These are phyloP conservation scores for Colletotrichum plurivorum DNA, from an alignment of 2,329 filamentous ascomycete genomes.

Conservation along the genomic window DNA sequence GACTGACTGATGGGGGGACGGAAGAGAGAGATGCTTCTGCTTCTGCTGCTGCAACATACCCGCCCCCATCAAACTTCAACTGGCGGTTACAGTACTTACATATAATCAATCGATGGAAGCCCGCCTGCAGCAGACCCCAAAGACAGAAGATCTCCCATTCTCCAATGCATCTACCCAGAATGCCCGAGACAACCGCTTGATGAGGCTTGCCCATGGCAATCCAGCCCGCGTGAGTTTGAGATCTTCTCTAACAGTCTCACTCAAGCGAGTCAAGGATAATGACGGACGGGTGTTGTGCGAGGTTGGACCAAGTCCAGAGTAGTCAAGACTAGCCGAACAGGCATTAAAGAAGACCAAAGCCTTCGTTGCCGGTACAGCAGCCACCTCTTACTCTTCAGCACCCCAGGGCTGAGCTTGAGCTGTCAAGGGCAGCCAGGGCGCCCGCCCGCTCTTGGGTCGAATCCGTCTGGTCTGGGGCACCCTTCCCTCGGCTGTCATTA, in stretches of 20 bases:
- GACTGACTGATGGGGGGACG: not conserved
- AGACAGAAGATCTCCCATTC: slow-evolving; percentile 16
- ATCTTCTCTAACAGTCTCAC: slow-evolving; percentile 53
- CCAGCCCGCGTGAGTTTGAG: slow-evolving; percentile 41
- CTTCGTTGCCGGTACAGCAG: not conserved
- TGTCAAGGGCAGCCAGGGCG: too few species aligned
- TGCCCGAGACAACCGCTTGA: slow-evolving; percentile 36
- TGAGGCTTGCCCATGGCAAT: slow-evolving; percentile 23
- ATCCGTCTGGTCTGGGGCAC: too few species aligned
- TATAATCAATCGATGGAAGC: slow-evolving; percentile 17
- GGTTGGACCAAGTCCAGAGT: slow-evolving; percentile 26
- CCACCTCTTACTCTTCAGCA: not conserved
- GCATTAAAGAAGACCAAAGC: not conserved
- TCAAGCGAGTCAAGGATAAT: slow-evolving; percentile 46
- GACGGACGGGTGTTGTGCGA: slow-evolving; percentile 57
- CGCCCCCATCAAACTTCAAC: not conserved
- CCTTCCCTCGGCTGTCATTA: too few species aligned
- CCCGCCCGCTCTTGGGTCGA: too few species aligned
- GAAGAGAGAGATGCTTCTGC: not conserved
- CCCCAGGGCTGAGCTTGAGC: too few species aligned
- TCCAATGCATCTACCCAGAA: slow-evolving; percentile 43
- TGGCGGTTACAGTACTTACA: slow-evolving; percentile 21
- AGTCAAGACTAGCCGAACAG: slow-evolving; percentile 5
- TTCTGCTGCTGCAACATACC: too few species aligned
- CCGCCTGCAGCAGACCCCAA: not conserved